Conservation (phyloP, 352 stramenopile genomes). For the Phytophthora sp. region DNA sequence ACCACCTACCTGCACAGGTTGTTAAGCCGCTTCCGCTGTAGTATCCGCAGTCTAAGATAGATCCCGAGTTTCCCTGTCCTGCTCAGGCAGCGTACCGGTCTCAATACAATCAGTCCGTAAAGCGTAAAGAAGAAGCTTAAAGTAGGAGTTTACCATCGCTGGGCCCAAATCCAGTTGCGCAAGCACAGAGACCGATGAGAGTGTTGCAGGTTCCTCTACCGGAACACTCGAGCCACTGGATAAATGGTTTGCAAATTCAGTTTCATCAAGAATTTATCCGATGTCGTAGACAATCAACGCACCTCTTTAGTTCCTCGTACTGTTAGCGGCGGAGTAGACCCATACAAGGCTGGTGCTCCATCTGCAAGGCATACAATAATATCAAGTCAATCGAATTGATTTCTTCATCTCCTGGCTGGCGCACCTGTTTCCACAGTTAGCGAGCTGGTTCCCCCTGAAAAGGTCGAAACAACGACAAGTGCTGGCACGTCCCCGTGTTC, state of each 20-base stretch:
- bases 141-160: conserved; percentile 70
- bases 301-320: conserved; percentile 71
- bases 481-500: conserved; percentile 71
- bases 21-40: conserved; percentile 48
- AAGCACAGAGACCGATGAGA: conserved; percentile 53
- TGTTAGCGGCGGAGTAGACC: conserved; percentile 33
- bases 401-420: not conserved
- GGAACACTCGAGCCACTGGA: conserved; percentile 75
- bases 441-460: conserved; percentile 38
- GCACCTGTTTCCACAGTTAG: conserved; percentile 51
- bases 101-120: no score
- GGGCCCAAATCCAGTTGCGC: conserved; percentile 48
- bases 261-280: no score
- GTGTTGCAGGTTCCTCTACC: conserved; percentile 62
- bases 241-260: no score
- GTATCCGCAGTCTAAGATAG: conserved; percentile 52
- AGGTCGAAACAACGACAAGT: conserved; percentile 38
- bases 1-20: conserved; percentile 52
- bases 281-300: not conserved
- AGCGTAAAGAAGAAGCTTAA: no score
- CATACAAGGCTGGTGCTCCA: conserved; percentile 42
- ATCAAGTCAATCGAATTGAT: not conserved
- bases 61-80: conserved; percentile 34
- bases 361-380: conserved; percentile 18
- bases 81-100: not conserved